phyloP scores from a whole-genome alignment of 2,329 filamentous ascomycete species.

The Alternaria rosae region DNA sequence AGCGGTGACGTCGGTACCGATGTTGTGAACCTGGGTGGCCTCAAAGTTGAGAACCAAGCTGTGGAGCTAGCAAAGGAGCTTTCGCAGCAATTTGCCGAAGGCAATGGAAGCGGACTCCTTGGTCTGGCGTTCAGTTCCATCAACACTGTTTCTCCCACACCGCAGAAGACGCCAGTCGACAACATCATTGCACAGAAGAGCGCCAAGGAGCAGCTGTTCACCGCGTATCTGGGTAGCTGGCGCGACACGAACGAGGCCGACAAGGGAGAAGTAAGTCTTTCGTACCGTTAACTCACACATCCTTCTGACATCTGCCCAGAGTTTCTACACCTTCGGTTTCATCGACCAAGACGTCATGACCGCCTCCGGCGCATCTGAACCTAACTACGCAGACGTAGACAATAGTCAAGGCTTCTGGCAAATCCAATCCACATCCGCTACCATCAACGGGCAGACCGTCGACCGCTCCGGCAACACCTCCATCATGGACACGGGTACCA shows the following conservation, averaged over 20 bases:
- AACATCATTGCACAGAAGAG: constrained; percentile 50
- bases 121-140: constrained; percentile 66
- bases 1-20: constrained; percentile 70
- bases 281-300: fast-evolving
- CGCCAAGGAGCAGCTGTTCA: constrained; percentile 23
- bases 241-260: constrained; percentile 26
- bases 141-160: constrained; percentile 61
- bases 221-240: constrained; percentile 29
- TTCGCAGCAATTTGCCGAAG: constrained; percentile 60
- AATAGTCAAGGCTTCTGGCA: constrained; percentile 68
- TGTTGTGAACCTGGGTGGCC: constrained; percentile 65
- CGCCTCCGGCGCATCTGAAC: constrained; percentile 60
- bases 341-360: constrained; percentile 56
- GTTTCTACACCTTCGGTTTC: constrained; percentile 58
- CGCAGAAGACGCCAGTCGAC: constrained; percentile 64
- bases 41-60: constrained; percentile 65
- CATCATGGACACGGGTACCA: constrained; percentile 73
- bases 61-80: constrained; percentile 69
- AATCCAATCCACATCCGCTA: constrained; percentile 60
- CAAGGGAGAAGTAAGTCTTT: constrained; percentile 17
- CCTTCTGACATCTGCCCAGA: background rate
- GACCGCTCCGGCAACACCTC: constrained; percentile 38
- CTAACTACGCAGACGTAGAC: constrained; percentile 64
- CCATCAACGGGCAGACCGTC: constrained; percentile 55
- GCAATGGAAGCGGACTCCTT: constrained; percentile 64